Base-by-base conservation (phyloP, 352 stramenopile species). In the Pythium aquatile region DNA sequence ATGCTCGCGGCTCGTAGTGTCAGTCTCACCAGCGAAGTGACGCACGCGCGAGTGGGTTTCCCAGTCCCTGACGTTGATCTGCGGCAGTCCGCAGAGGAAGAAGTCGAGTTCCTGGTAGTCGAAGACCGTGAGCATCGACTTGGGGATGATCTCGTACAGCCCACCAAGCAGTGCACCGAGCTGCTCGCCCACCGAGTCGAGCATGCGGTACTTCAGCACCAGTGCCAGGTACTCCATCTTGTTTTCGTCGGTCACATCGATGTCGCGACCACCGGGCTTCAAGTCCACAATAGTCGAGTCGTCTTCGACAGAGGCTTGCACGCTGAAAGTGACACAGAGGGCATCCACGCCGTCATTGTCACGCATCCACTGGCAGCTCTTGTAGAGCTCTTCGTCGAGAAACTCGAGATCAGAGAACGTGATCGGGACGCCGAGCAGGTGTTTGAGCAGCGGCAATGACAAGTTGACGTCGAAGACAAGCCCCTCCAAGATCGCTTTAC, bases 221-320 rank as follows among this genome's bases (percentile, higher is more conserved):
- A 90, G 72, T 1, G 62, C 61, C 17, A 93, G 42, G 42, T 98
- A 99, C 72, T 98, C 91, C 13, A 94, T 81, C 63, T 98, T 94
- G 85, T 99, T 99, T 16, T 97, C 93, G 56, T 98, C 96, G 5
- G 88, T 98, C 4, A 99, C 93, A 47, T 97, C 81, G 42, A 98
- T 86, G 60, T 97, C 77, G 9, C 78, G 76, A 3, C 97, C 97
- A 42, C 85, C 83, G 17, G 89, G 73, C 39, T 98, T 93, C 10
- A 99, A 75, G 39, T 98, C 91, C 20, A 99, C 80, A 7, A 42
- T 11, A 53, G 88, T 80, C 3, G 70, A 66, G 35, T 73, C 74
- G 39, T 81, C 79, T 55, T 83, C 72, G n/a, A 74, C 63, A 16
- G 58, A 58, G 3, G 32, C 40, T 73, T 89, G 78, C 26, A 91